These are phyloP conservation scores for Tripidium arundinaceum DNA, from an alignment of 202 grass and related monocot species.

Conservation along the genomic window DNA sequence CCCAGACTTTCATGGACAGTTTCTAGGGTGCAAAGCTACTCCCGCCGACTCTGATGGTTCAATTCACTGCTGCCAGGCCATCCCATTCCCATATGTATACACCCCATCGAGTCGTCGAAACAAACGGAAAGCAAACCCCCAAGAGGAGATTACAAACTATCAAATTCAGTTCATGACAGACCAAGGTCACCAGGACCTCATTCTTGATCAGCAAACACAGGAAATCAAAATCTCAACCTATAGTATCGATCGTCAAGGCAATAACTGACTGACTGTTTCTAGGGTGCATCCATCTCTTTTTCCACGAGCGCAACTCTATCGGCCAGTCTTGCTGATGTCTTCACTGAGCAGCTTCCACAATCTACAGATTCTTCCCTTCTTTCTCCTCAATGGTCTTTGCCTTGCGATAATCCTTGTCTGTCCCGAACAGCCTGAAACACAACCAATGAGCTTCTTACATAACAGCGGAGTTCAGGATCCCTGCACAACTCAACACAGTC, in stretches of 20 bases:
- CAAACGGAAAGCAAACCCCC: conserved; percentile 7
- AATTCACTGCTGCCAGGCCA: conserved; percentile 2
- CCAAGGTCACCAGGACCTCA: background rate
- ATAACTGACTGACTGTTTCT: background rate
- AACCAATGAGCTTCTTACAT: background rate
- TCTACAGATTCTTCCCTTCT: conserved; percentile 57
- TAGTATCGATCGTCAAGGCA: background rate
- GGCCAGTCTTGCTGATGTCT: conserved; percentile 24
- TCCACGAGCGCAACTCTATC: conserved; percentile 13
- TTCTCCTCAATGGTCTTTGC: conserved; percentile 55
- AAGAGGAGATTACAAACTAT: background rate
- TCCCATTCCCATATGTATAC: background rate
- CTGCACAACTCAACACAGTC: background rate
- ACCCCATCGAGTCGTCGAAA: background rate
- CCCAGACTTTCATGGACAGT: background rate
- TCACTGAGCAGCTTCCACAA: conserved; percentile 17
- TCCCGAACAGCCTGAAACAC: conserved; percentile 27
- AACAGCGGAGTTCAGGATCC: background rate
- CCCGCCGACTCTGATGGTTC: background rate
- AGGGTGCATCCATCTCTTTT: background rate
- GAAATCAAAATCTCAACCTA: conserved; percentile 28
- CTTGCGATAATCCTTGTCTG: conserved; percentile 36
- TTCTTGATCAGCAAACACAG: conserved; percentile 30
- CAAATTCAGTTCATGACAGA: conserved; percentile 17
- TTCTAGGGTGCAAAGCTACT: background rate